Base-by-base conservation (phyloP, 805 yeast species). In the Barnettozyma salicaria region DNA sequence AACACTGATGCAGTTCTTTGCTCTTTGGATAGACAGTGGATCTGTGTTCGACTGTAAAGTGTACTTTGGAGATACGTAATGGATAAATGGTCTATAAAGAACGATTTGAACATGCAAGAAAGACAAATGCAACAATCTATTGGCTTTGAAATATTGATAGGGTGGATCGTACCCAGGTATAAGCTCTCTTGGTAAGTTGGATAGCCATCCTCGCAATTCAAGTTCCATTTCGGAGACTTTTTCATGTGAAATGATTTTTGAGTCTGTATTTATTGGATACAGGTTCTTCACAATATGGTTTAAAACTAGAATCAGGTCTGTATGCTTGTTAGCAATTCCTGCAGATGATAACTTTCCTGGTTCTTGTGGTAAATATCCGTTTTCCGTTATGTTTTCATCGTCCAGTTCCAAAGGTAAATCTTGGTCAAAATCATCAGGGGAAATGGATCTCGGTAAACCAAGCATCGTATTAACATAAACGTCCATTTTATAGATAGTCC, bases 401-500 rank as follows among this genome's bases (percentile, higher is more conserved):
- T 87, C 96, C 24, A 86, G 63, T 52, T 87, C 95, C 23, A 72
- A 62, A 1, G 96, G 96, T 45, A 86, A 66, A 34, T 81, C 89
- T 57, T 88, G 96, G 60, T 88, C 95, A 45, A 85, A 78, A 48
- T 86, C 95, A 44, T 79, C 84, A 43, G 80, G 82, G 33, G 75
- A 65, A 13, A 87, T 73, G 2, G 88, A 74, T 40, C 86, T 65
- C 1, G 97, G 97, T 34, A 88, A 65, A 2, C 96, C 96, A 45
- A 89, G 57, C 64, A 88, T 78, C 7, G 95, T 82, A 56, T 84
- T 85, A 50, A 87, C 84, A 56, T 89, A 88, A 30, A 86, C 77
- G 53, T 89, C 96, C 81, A 87, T 82, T 56, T 88, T 88, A 57
- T 84, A 82, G 44, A 88, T 80, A 1, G 96, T 81, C 84, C 90